A percentile compares a stretch with the other conserved stretches of the same genome.
Evolutionary conservation across 371 early-diverging fungal species (phyloP).

Genomic region (Apophysomyces trapeziformis): DNA sequence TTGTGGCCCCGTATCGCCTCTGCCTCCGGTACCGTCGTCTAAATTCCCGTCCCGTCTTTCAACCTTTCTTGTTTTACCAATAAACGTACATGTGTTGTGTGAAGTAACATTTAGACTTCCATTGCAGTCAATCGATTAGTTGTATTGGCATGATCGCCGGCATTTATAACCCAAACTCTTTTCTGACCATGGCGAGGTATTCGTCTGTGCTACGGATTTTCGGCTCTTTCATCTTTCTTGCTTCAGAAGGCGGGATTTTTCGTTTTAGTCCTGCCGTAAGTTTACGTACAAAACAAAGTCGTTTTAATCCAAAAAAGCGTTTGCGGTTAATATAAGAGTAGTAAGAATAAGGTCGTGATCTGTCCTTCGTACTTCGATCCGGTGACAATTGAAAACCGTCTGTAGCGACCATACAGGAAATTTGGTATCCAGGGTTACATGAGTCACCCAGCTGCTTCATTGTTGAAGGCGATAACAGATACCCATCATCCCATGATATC

Average conservation of each 20-base stretch:
- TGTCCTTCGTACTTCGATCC: not conserved
- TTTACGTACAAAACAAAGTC: not conserved
- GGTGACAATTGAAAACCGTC: not conserved
- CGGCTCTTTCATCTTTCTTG: not conserved
- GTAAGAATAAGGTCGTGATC: not conserved
- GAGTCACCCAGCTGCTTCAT: not conserved
- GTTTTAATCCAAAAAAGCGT: not conserved
- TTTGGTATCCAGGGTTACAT: not conserved
- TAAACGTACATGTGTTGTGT: slow-evolving; percentile 12
- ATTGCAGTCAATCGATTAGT: not conserved
- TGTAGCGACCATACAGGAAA: not conserved
- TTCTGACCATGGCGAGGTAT: slow-evolving; percentile 4
- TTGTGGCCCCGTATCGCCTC: slow-evolving; percentile 99
- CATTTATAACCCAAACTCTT: not conserved
- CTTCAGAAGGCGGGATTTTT: not conserved
- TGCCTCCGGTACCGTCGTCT: slow-evolving; percentile 89
- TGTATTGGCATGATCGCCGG: not conserved
- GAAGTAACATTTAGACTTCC: not conserved
- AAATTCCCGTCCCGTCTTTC: slow-evolving; percentile 20
- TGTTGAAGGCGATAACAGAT: not conserved
- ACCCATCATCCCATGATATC: slow-evolving; percentile 1
- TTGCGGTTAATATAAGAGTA: not conserved
- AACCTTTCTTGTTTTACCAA: slow-evolving; percentile 12
- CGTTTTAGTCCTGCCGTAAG: not conserved
- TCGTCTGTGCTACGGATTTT: not conserved